Evolutionary conservation across 2,329 filamentous ascomycete genomes (phyloP).

Genomic region (Fusarium pilosicola): DNA sequence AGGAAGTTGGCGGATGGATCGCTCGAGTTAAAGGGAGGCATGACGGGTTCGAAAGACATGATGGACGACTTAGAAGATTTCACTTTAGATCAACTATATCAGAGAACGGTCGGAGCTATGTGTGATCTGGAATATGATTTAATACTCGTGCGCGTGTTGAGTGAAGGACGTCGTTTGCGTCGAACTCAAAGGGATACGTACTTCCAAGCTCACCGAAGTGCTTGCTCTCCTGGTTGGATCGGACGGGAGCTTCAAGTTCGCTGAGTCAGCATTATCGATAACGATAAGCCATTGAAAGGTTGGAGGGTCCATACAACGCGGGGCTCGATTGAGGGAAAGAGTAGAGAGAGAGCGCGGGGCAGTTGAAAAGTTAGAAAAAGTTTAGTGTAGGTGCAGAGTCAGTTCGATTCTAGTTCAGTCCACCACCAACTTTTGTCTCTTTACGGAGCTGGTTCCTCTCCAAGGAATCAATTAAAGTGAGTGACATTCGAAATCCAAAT

Average conservation of each 20-base stretch:
- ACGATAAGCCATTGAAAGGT: slow-evolving; percentile 1
- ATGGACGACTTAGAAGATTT: slow-evolving; percentile 6
- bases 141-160: not conserved
- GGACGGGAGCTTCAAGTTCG: not conserved
- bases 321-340: slow-evolving; percentile 14
- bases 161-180: slow-evolving; percentile 1
- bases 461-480: slow-evolving; percentile 31
- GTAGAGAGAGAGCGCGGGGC: slow-evolving; percentile 15
- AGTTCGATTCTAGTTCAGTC: slow-evolving; percentile 3
- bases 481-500: not conserved
- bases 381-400: slow-evolving; percentile 20
- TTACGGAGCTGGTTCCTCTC: slow-evolving; percentile 37
- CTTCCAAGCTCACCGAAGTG: slow-evolving; percentile 9
- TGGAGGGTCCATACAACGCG: slow-evolving; percentile 1
- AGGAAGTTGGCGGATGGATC: slow-evolving; percentile 83
- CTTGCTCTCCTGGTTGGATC: not conserved
- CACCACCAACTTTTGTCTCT: slow-evolving; percentile 26
- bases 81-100: not conserved
- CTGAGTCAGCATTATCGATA: slow-evolving; percentile 23
- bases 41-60: slow-evolving; percentile 80
- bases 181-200: slow-evolving; percentile 21
- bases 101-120: not conserved
- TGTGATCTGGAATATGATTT: not conserved
- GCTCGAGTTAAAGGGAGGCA: slow-evolving; percentile 74
- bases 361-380: slow-evolving; percentile 29